phyloP scores from a whole-genome alignment of 2,329 filamentous ascomycete genomes.

The Ophiostoma montium region DNA sequence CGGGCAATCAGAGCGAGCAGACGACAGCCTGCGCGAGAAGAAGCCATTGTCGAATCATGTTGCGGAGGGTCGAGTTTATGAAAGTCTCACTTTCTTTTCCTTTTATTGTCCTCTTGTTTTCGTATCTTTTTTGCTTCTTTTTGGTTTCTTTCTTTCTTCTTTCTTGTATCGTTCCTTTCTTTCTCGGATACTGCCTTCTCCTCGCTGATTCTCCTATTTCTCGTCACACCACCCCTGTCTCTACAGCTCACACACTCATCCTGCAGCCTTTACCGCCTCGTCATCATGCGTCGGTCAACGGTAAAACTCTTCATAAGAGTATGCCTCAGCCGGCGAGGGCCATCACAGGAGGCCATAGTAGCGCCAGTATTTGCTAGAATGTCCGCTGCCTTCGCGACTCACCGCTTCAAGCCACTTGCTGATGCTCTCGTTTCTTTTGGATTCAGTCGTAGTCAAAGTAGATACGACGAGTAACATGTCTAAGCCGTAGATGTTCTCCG shows the following conservation, averaged over 20 bases:
- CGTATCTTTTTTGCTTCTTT: not conserved
- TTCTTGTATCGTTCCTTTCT: not conserved
- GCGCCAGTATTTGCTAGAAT: too few relatives aligned
- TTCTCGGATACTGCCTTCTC: not conserved
- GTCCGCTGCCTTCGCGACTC: too few relatives aligned
- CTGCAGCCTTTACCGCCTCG: constrained; percentile 7
- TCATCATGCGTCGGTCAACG: constrained; percentile 1
- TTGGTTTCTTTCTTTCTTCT: not conserved
- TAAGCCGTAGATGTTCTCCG: too few relatives aligned
- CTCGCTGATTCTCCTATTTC: not conserved
- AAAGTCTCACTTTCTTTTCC: not conserved
- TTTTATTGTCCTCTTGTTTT: too few relatives aligned
- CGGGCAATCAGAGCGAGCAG: constrained; percentile 10
- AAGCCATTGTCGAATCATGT: constrained; percentile 12
- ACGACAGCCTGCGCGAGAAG: not conserved
- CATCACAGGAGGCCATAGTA: too few relatives aligned
- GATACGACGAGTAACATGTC: too few relatives aligned
- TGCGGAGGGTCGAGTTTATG: too few relatives aligned
- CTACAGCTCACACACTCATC: not conserved
- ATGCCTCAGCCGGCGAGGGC: too few relatives aligned
- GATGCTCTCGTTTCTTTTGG: too few relatives aligned
- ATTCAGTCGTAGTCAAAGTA: too few relatives aligned
- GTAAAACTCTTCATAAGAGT: not conserved
- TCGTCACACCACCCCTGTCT: not conserved
- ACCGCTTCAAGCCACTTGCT: too few relatives aligned